phyloP scores from a whole-genome alignment of 306 rosid species.

The Vigna angularis region DNA sequence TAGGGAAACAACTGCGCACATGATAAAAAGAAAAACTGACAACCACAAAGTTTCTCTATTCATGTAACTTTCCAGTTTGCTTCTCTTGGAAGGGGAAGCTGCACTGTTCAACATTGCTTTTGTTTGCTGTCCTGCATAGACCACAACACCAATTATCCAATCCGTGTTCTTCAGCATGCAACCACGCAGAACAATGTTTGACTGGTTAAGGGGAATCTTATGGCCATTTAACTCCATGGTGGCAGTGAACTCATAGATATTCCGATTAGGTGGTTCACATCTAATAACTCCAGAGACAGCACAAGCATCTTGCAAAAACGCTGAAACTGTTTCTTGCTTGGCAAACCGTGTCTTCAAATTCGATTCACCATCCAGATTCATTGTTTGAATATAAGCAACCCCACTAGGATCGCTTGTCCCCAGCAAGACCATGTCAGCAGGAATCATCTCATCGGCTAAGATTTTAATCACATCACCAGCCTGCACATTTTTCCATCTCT shows the following conservation, averaged over 20 bases:
- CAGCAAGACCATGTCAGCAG: constrained; percentile 79
- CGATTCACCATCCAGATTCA: constrained; percentile 93
- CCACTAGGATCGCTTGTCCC: constrained; percentile 87
- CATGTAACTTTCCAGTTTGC: constrained; percentile 83
- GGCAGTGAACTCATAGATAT: constrained; percentile 82
- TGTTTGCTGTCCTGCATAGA: constrained; percentile 91
- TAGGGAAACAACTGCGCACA: constrained; percentile 77
- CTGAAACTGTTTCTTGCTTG: constrained; percentile 72
- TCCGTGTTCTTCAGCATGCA: constrained; percentile 87
- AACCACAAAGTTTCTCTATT: constrained; percentile 81
- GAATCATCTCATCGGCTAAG: constrained; percentile 70
- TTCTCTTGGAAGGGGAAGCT: constrained; percentile 80
- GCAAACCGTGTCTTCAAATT: constrained; percentile 89
- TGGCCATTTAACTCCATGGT: constrained; percentile 71
- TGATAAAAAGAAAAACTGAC: constrained; percentile 67
- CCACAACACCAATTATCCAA: constrained; percentile 84
- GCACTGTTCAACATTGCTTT: constrained; percentile 91
- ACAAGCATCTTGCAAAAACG: constrained; percentile 52
- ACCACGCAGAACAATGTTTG: constrained; percentile 85
- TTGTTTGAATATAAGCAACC: constrained; percentile 84
- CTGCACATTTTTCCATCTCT: constrained; percentile 69
- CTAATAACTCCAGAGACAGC: constrained; percentile 64
- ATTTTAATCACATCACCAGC: constrained; percentile 76
- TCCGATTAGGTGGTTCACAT: constrained; percentile 84
- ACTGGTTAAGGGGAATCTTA: constrained; percentile 70